Conservation (phyloP, 164 flowering plant genomes). For the Cinnamomum micranthum region DNA sequence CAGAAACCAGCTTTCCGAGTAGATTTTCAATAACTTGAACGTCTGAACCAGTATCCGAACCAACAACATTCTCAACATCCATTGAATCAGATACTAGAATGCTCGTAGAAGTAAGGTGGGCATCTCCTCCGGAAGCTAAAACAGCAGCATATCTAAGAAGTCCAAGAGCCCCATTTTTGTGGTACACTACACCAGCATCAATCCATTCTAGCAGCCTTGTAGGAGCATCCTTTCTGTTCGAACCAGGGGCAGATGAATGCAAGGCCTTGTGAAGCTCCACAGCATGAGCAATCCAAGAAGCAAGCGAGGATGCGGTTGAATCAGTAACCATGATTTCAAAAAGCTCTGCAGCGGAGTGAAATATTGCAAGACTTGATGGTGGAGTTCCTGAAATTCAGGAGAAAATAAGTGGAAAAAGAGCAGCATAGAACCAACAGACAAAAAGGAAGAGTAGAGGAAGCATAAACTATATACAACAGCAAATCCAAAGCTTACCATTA, state of each 20-base stretch:
- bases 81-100: slow-evolving; percentile 72
- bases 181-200: slow-evolving; percentile 94
- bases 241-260: slow-evolving; percentile 90
- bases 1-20: slow-evolving; percentile 73
- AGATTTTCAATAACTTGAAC: slow-evolving; percentile 69
- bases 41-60: slow-evolving; percentile 59
- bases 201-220: slow-evolving; percentile 92
- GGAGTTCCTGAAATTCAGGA: slow-evolving; percentile 53
- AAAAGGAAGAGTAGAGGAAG: slow-evolving; percentile 3
- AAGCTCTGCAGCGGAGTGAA: slow-evolving; percentile 92
- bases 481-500: slow-evolving; percentile 35
- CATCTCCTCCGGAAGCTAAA: slow-evolving; percentile 96
- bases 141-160: slow-evolving; percentile 90
- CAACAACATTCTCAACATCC: slow-evolving; percentile 76
- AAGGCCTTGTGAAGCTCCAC: slow-evolving; percentile 78
- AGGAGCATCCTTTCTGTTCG: slow-evolving; percentile 95
- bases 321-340: slow-evolving; percentile 87
- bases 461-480: slow-evolving; percentile 1
- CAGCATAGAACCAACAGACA: slow-evolving; percentile 1
- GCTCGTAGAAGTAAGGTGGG: slow-evolving; percentile 66
- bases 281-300: slow-evolving; percentile 87
- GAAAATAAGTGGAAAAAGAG: slow-evolving; percentile 7
- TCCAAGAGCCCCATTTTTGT: slow-evolving; percentile 83
- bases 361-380: slow-evolving; percentile 77
- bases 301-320: slow-evolving; percentile 72